These are phyloP conservation scores for Tulasnella sp. DNA, from an alignment of 768 basidiomycete genomes.

Conservation along the genomic window DNA sequence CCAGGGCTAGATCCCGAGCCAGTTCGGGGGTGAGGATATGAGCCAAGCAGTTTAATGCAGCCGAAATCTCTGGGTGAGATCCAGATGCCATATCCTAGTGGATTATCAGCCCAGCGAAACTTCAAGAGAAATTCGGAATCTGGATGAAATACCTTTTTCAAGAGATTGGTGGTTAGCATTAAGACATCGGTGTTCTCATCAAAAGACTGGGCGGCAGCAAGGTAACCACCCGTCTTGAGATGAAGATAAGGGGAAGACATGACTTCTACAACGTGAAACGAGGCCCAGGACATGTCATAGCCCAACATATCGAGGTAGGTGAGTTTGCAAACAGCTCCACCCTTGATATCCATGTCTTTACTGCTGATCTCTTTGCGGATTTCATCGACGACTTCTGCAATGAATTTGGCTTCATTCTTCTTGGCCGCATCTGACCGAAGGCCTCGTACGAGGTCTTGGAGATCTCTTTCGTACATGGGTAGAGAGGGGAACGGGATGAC, in stretches of 20 bases:
- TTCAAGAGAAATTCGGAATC: slow-evolving; percentile 20
- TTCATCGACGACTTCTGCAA: slow-evolving; percentile 88
- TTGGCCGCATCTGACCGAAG: slow-evolving; percentile 62
- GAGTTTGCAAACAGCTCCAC: slow-evolving; percentile 88
- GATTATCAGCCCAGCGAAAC: background rate
- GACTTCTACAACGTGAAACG: slow-evolving; percentile 94
- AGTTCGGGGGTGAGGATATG: slow-evolving; percentile 80
- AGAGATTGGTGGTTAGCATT: slow-evolving; percentile 90
- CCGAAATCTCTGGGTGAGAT: slow-evolving; percentile 58
- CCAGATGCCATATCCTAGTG: slow-evolving; percentile 68
- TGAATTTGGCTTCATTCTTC: slow-evolving; percentile 85
- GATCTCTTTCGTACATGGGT: slow-evolving; percentile 89
- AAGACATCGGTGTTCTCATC: slow-evolving; percentile 91
- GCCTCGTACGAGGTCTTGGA: slow-evolving; percentile 92
- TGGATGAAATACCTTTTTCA: slow-evolving; percentile 68
- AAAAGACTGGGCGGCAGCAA: slow-evolving; percentile 88
- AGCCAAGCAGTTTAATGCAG: slow-evolving; percentile 74
- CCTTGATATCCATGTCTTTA: slow-evolving; percentile 96
- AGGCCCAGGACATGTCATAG: slow-evolving; percentile 90
- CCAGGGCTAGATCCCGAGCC: slow-evolving; percentile 81
- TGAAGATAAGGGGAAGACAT: slow-evolving; percentile 92
- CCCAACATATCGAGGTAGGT: slow-evolving; percentile 98
- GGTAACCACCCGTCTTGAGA: slow-evolving; percentile 91
- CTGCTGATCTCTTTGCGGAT: slow-evolving; percentile 83
- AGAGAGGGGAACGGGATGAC: background rate